A percentile compares a stretch with the other conserved stretches of the same genome.
These are phyloP conservation scores for Penicillium paneum DNA, from an alignment of 2,329 filamentous ascomycete genomes.

Conservation along the genomic window DNA sequence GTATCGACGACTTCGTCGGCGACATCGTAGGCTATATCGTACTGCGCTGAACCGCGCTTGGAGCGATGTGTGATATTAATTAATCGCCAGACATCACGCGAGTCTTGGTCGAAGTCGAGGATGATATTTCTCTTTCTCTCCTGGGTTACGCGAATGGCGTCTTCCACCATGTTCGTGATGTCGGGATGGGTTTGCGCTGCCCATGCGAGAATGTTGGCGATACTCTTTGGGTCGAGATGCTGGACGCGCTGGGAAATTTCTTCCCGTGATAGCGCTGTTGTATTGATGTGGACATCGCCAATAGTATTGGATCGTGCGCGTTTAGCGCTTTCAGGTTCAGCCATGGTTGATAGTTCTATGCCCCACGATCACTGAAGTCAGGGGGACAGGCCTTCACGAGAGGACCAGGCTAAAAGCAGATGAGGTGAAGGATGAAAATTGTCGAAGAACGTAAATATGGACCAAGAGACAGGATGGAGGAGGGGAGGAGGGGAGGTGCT, in stretches of 20 bases:
- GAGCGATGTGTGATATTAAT: constrained; percentile 13
- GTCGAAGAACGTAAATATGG: background rate
- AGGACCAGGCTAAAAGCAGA: background rate
- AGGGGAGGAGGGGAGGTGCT: no score
- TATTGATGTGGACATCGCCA: background rate
- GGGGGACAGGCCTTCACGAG: background rate
- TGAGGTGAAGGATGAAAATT: background rate
- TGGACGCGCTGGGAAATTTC: background rate
- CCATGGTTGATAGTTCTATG: background rate
- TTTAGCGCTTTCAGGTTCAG: background rate
- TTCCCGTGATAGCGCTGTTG: background rate
- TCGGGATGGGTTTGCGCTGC: background rate
- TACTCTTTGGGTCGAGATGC: background rate
- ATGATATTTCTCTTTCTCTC: background rate
- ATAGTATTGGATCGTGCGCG: background rate
- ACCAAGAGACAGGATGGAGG: background rate
- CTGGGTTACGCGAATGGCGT: background rate
- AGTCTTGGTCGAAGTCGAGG: background rate
- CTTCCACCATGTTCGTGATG: background rate
- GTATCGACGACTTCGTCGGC: background rate
- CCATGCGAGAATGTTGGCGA: background rate
- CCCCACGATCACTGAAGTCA: background rate
- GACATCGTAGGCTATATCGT: constrained; percentile 7
- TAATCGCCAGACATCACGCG: constrained; percentile 4
- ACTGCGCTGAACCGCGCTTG: constrained; percentile 6